phyloP scores from a whole-genome alignment of 345 rosid genomes.

The Gossypium sturtianum region DNA sequence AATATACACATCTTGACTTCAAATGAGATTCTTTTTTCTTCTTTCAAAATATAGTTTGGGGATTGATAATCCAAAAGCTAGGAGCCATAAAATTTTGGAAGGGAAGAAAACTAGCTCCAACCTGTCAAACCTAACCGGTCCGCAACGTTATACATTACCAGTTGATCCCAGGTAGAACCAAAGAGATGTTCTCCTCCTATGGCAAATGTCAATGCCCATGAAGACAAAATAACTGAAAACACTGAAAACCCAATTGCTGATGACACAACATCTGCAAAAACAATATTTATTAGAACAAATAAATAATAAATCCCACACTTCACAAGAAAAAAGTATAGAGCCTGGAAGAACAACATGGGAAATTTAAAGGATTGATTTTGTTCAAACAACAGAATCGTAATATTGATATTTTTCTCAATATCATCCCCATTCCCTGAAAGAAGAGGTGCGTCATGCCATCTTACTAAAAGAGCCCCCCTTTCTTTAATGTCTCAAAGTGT shows the following conservation, averaged over 20 bases:
- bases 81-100: background rate
- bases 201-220: slow-evolving; percentile 90
- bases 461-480: background rate
- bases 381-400: background rate
- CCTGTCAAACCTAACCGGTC: slow-evolving; percentile 84
- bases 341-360: background rate
- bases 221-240: slow-evolving; percentile 48
- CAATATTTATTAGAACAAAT: background rate
- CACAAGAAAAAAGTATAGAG: background rate
- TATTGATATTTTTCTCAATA: background rate
- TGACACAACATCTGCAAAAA: slow-evolving; percentile 56
- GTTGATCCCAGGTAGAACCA: slow-evolving; percentile 76
- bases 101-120: slow-evolving; percentile 31
- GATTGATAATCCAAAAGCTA: background rate
- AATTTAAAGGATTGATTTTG: background rate
- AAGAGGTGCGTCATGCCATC: background rate
- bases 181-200: slow-evolving; percentile 80
- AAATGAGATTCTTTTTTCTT: background rate
- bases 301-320: background rate
- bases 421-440: background rate
- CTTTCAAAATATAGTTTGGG: background rate
- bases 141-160: slow-evolving; percentile 90
- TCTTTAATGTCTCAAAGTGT: background rate
- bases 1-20: background rate
- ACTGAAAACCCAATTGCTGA: slow-evolving; percentile 76